Conservation (phyloP, 257 asterid genomes). For the Thymus quinquecostatus region DNA sequence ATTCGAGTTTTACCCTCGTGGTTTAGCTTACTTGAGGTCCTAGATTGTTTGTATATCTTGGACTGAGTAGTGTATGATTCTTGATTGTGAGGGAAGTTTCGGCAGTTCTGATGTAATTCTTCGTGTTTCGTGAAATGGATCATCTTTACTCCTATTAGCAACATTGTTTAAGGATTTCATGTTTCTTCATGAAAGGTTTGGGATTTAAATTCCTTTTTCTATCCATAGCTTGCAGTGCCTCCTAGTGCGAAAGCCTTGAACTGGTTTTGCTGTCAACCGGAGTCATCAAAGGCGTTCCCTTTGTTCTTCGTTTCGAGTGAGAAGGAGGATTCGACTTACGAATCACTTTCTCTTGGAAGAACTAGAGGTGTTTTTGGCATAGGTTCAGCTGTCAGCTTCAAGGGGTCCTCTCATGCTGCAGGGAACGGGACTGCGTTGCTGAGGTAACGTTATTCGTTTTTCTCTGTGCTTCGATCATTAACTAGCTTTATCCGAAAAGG, state of each 20-base stretch:
- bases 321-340: constrained; percentile 58
- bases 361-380: constrained; percentile 88
- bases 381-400: constrained; percentile 78
- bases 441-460: constrained; percentile 46
- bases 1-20: background rate
- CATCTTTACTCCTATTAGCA: background rate
- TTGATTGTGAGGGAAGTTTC: background rate
- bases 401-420: constrained; percentile 50
- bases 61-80: constrained; percentile 19
- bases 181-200: constrained; percentile 16
- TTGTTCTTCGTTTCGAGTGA: constrained; percentile 74
- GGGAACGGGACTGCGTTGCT: constrained; percentile 39
- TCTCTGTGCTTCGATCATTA: constrained; percentile 1
- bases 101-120: background rate
- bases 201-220: constrained; percentile 19
- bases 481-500: constrained; percentile 2
- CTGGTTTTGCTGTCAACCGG: constrained; percentile 88
- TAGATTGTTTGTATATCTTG: constrained; percentile 17
- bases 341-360: constrained; percentile 69
- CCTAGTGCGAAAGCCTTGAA: constrained; percentile 90
- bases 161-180: constrained; percentile 12
- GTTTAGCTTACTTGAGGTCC: background rate
- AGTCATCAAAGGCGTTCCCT: constrained; percentile 71
- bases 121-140: constrained; percentile 2
- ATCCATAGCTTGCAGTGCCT: constrained; percentile 84